Base-by-base conservation (phyloP, 768 basidiomycete species). In the Rhizopogon vesiculosus region DNA sequence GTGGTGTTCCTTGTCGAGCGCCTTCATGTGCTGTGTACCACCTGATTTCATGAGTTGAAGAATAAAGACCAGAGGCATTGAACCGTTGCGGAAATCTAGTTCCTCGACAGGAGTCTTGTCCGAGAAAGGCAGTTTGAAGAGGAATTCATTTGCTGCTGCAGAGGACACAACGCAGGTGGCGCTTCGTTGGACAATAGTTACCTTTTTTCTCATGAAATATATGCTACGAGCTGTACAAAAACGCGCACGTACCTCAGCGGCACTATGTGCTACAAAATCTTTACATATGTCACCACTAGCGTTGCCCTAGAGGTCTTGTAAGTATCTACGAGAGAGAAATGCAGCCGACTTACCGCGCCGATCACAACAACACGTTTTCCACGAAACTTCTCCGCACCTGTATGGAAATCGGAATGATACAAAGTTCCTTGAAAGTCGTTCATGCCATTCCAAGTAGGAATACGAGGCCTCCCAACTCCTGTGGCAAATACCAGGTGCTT, bases 311-410 rank as follows among this genome's bases (percentile, higher is more conserved):
- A 16, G 9, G 10, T 18, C 45, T 29, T 9, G 16, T 45, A n/a
- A 45, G 45, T n/a, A 25, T 25, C 3, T 16, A 1, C 5, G 12
- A 6, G 16, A n/a, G n/a, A 10, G 9, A 31, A 12, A 31, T 31
- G 9, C 3, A 5, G 2, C n/a, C n/a, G 7, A 45, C 28, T 45
- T n/a, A 45, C 45, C 10, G 45, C 45, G 2, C 85, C 84, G 7
- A 87, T 71, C 12, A 86, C 75, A 2, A 85, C 75, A 5, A 80
- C 82, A 59, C 81, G 83, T 73, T 86, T 85, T 8, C 83, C 83
- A 6, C 64, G 58, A 59, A 78, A 76, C 15, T 75, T 78, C 5
- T 65, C 56, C 0, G 79, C 79, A 18, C 68, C 67, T 29, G 71
- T 77, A 64, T 81, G 78, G 18, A 72, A 56, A 3, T 71, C 71